Evolutionary conservation across 2,329 filamentous ascomycete genomes (phyloP).

Genomic region (Nemania serpens): DNA sequence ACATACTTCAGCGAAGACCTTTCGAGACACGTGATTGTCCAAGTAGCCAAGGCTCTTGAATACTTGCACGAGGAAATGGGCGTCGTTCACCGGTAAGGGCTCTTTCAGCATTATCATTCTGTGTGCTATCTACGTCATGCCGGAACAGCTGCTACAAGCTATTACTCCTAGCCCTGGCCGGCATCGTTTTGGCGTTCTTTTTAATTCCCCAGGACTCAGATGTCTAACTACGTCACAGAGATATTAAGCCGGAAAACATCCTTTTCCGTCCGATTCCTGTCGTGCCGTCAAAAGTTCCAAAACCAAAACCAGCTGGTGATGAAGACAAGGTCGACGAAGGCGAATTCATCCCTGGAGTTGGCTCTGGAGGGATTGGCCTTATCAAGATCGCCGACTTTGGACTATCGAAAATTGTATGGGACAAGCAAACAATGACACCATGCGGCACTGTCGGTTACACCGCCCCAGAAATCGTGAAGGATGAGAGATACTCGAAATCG

Average conservation of each 20-base stretch:
- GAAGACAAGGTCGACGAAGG: slow-evolving; percentile 98
- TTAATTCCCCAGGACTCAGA: neutral
- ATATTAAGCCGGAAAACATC: slow-evolving; percentile 98
- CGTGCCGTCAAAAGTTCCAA: slow-evolving; percentile 77
- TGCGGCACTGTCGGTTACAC: slow-evolving; percentile 98
- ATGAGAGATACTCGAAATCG: slow-evolving; percentile 97
- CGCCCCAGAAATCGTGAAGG: slow-evolving; percentile 97
- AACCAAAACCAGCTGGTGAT: slow-evolving; percentile 82
- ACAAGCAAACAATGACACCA: slow-evolving; percentile 98
- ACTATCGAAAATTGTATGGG: slow-evolving; percentile 97
- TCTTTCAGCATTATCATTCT: neutral
- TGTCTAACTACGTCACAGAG: slow-evolving; percentile 55
- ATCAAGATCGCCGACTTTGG: slow-evolving; percentile 99
- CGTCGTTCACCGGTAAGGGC: slow-evolving; percentile 88
- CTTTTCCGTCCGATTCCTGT: slow-evolving; percentile 88
- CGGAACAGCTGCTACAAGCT: neutral
- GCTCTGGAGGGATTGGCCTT: slow-evolving; percentile 85
- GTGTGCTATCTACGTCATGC: neutral
- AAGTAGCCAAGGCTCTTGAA: slow-evolving; percentile 91
- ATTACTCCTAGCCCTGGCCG: neutral
- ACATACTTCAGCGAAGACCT: slow-evolving; percentile 98
- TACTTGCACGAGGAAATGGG: slow-evolving; percentile 95
- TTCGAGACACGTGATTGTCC: slow-evolving; percentile 89
- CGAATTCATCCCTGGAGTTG: slow-evolving; percentile 81
- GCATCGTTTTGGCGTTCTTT: neutral